A percentile compares a stretch with the other conserved stretches of the same genome.
Conservation (phyloP, 2,329 filamentous ascomycete genomes). For the Epichloe amarillans region DNA sequence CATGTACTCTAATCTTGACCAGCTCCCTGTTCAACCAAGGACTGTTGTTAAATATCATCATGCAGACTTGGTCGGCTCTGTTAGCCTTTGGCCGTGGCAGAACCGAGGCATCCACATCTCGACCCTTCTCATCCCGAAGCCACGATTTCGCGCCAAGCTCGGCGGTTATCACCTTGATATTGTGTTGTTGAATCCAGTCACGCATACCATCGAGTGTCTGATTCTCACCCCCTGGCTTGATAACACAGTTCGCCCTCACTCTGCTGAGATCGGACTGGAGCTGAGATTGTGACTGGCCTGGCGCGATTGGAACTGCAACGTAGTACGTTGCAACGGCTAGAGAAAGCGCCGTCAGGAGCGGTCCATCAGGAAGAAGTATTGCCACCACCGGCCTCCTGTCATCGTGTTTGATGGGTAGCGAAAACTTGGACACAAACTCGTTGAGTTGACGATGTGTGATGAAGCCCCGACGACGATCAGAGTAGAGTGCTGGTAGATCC, state of each 20-base stretch:
- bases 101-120: not conserved
- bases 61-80: slow-evolving; percentile 1
- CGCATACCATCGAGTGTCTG: not conserved
- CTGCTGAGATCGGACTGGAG: slow-evolving; percentile 9
- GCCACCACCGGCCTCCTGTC: slow-evolving; percentile 3
- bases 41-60: slow-evolving; percentile 2
- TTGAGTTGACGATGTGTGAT: slow-evolving; percentile 2
- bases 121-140: not conserved
- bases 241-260: not conserved
- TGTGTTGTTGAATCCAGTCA: not conserved
- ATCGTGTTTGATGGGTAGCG: not conserved
- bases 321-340: slow-evolving; percentile 10
- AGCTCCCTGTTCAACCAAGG: slow-evolving; percentile 3
- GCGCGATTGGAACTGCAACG: slow-evolving; percentile 9
- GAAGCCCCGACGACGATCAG: not conserved
- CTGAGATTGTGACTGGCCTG: slow-evolving; percentile 6
- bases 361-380: slow-evolving; percentile 9
- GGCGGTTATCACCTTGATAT: not conserved
- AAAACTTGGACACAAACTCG: not conserved
- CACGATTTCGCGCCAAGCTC: not conserved
- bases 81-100: not conserved
- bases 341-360: slow-evolving; percentile 10
- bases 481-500: not conserved
- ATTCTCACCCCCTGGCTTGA: not conserved
- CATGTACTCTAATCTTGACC: slow-evolving; percentile 1